Evolutionary conservation across 441 rosid genomes (phyloP).

Genomic region (Theobroma grandiflorum): DNA sequence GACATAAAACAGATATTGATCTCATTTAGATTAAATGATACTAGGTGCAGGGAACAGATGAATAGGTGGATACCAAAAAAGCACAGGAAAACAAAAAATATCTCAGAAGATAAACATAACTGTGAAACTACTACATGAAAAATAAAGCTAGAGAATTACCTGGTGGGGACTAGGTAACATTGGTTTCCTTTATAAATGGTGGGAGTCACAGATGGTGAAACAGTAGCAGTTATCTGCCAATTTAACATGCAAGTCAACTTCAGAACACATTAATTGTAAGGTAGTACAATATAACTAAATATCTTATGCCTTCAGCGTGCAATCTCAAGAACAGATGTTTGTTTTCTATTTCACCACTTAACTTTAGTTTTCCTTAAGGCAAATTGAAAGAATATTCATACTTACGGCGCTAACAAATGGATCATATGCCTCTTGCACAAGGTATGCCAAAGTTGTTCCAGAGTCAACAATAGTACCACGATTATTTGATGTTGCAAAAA

Average conservation of each 20-base stretch:
- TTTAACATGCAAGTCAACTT: constrained; percentile 26
- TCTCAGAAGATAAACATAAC: not conserved
- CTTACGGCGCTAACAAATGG: constrained; percentile 75
- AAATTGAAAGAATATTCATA: constrained; percentile 25
- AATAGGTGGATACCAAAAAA: constrained; percentile 1
- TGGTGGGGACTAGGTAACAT: constrained; percentile 67
- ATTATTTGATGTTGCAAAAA: constrained; percentile 56
- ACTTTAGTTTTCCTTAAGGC: not conserved
- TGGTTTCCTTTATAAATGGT: constrained; percentile 64
- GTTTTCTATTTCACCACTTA: not conserved
- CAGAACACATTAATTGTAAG: not conserved
- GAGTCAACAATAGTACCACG: constrained; percentile 79
- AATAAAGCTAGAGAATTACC: constrained; percentile 48
- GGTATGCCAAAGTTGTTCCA: constrained; percentile 78
- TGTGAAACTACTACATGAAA: not conserved
- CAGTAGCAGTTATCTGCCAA: constrained; percentile 56
- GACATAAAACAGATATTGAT: constrained; percentile 25
- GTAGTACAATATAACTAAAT: not conserved
- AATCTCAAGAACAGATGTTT: not conserved
- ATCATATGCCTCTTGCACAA: constrained; percentile 74
- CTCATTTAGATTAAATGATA: constrained; percentile 22
- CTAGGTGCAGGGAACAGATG: no score
- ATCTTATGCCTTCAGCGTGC: constrained; percentile 13
- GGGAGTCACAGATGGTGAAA: constrained; percentile 67
- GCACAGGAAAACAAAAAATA: constrained; percentile 3